Percentiles rank a stretch among this genome's conserved stretches.
Evolutionary conservation across 768 basidiomycete genomes (phyloP).

Genomic region (Calocybe cyanea): DNA sequence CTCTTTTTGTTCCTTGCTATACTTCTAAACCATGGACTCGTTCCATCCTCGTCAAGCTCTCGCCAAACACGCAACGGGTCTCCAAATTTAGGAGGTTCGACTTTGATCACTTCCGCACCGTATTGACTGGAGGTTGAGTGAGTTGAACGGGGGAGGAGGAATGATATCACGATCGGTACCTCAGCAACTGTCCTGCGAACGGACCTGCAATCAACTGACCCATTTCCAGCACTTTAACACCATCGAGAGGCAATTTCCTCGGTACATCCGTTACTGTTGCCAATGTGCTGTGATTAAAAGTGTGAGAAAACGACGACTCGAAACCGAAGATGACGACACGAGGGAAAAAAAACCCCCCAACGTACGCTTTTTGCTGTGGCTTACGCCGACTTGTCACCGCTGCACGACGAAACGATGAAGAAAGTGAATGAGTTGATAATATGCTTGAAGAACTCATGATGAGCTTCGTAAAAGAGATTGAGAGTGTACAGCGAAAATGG

Average conservation of each 20-base stretch:
- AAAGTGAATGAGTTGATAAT: background rate
- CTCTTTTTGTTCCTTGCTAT: slow-evolving; percentile 74
- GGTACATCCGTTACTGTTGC: slow-evolving; percentile 12
- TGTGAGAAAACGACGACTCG: too few relatives aligned
- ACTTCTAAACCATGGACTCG: slow-evolving; percentile 73
- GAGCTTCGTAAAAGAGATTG: too few relatives aligned
- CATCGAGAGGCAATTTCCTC: slow-evolving; percentile 52
- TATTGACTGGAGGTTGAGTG: slow-evolving; percentile 45
- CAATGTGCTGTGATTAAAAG: slow-evolving; percentile 7
- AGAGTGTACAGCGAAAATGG: too few relatives aligned
- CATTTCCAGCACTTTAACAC: slow-evolving; percentile 63
- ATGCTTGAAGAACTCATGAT: too few relatives aligned
- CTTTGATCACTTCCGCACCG: slow-evolving; percentile 70
- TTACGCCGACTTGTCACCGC: too few relatives aligned
- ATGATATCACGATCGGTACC: too few relatives aligned
- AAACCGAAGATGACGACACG: too few relatives aligned
- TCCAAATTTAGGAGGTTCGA: slow-evolving; percentile 60
- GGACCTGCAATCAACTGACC: slow-evolving; percentile 73
- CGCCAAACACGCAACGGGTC: slow-evolving; percentile 71
- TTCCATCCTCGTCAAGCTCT: slow-evolving; percentile 66
- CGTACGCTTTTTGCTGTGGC: too few relatives aligned
- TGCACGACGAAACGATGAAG: too few relatives aligned
- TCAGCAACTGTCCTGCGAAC: slow-evolving; percentile 68
- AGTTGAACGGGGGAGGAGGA: slow-evolving; percentile 9
- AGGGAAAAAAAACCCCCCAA: too few relatives aligned